Evolutionary conservation across 75 land plant species (phyloP).

Genomic region (Sequoiadendron giganteum): DNA sequence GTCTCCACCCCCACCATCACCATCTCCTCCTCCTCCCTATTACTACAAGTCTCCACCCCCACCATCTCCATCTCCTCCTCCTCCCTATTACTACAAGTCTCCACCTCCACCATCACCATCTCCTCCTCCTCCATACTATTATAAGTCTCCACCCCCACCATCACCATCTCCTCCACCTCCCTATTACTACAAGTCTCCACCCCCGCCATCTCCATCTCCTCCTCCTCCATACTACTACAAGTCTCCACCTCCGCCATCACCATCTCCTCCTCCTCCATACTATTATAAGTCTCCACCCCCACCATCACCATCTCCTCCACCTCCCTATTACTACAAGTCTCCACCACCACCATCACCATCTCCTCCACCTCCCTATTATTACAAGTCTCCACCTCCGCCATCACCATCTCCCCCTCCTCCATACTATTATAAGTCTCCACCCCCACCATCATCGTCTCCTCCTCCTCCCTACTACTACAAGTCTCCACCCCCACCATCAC

Average conservation of each 20-base stretch:
- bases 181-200: constrained; percentile 30
- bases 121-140: constrained; percentile 21
- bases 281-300: constrained; percentile 22
- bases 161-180: constrained; percentile 12
- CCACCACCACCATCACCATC: constrained; percentile 27
- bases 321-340: constrained; percentile 24
- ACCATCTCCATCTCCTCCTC: constrained; percentile 14
- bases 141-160: constrained; percentile 36
- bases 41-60: constrained; percentile 41
- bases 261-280: constrained; percentile 16
- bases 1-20: too few relatives aligned
- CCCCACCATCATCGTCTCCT: constrained; percentile 33
- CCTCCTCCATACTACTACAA: constrained; percentile 17
- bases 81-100: constrained; percentile 33
- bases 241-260: constrained; percentile 25
- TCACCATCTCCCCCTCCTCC: constrained; percentile 17
- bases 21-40: constrained; percentile 32
- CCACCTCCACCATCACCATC: constrained; percentile 35
- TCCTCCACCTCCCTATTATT: constrained; percentile 12
- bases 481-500: constrained; percentile 21
- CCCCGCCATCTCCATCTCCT: constrained; percentile 24
- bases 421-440: constrained; percentile 31
- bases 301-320: constrained; percentile 17
- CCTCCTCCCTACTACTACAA: constrained; percentile 26
- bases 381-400: constrained; percentile 25